Base-by-base conservation (phyloP, 139 green algal genomes). In the Asterochloris sp. region DNA sequence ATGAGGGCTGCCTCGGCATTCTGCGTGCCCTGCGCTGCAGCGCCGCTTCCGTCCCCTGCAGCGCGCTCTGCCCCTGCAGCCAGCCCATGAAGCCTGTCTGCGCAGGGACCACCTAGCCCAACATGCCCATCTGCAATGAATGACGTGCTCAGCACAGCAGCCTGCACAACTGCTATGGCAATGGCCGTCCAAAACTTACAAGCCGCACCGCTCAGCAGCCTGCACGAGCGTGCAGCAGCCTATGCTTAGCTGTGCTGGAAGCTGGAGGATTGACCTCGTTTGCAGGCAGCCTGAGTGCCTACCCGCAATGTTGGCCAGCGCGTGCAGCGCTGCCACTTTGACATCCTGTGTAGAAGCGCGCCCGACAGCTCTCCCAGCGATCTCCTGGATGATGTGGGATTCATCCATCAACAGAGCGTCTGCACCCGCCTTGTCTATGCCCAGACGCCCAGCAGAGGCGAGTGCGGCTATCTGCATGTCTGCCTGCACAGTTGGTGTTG, bases 331-430 rank as follows among this genome's bases (percentile, higher is more conserved):
- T 23, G 78, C 78, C 27, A 82, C 19, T 15, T 29, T 73, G 63
- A 82, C 63, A 38, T 74, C 63, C 27, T 61, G 78, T 61, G 61
- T 82, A 29, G 63, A 29, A 16, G 78, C 78, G 0, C 78, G 28
- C 15, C 78, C 78, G 1, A 82, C 17, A 28, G 78, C 78, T 82
- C 73, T 82, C 15, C 78, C 73, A 62, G 62, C 86, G 60, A 91
- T 86, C 10, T 89, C 79, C 61, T 85, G 62, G 13, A 78, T 17
- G 23, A 75, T 21, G 21, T 27, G 17, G 17, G 38, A 62, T 17
- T 73, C 79, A 78, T 90, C 86, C 21, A 85, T 76, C 73, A 89
- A 82, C 21, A 90, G 14, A 78, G 90, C 79, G 26, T 85, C 60
- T 12, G 85, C 86, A 15, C 89, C 86, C 28, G 82, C 80, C 62